Evolutionary conservation across 2,329 filamentous ascomycete genomes (phyloP).

Genomic region (Ascomycota sp.): DNA sequence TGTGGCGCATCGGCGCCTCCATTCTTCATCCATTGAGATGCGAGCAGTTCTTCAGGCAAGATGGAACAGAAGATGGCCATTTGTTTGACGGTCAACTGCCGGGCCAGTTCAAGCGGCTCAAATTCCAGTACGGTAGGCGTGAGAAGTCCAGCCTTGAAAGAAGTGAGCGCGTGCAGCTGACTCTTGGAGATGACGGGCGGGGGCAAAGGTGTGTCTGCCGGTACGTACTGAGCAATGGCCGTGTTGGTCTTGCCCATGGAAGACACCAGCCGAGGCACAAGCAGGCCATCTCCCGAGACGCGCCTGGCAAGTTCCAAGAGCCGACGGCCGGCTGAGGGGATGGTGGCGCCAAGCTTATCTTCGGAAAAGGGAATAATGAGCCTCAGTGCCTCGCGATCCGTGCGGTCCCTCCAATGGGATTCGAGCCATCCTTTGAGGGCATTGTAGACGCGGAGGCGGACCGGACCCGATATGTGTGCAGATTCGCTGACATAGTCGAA

Average conservation of each 20-base stretch:
- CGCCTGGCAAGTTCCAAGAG: slow-evolving; percentile 62
- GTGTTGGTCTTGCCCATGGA: slow-evolving; percentile 78
- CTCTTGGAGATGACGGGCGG: slow-evolving; percentile 51
- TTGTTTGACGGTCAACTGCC: slow-evolving; percentile 82
- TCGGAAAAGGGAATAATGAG: slow-evolving; percentile 67
- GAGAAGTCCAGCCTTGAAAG: slow-evolving; percentile 53
- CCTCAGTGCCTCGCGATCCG: slow-evolving; percentile 55
- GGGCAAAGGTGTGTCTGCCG: slow-evolving; percentile 53
- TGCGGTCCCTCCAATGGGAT: slow-evolving; percentile 76
- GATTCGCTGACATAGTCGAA: slow-evolving; percentile 82
- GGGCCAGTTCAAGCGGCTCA: slow-evolving; percentile 73
- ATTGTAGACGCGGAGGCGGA: slow-evolving; percentile 83
- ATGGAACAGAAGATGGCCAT: slow-evolving; percentile 85
- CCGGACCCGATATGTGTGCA: slow-evolving; percentile 51
- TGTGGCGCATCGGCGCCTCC: slow-evolving; percentile 61
- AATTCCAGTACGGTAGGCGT: slow-evolving; percentile 69
- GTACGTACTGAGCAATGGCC: slow-evolving; percentile 48
- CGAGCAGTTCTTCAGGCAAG: slow-evolving; percentile 75
- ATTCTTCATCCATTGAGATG: slow-evolving; percentile 87
- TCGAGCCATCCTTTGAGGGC: slow-evolving; percentile 95
- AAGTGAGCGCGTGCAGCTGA: slow-evolving; percentile 50
- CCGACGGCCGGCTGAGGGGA: slow-evolving; percentile 64
- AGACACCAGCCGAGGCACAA: slow-evolving; percentile 67
- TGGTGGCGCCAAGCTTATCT: slow-evolving; percentile 41
- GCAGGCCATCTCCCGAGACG: slow-evolving; percentile 50